Conservation (phyloP, 352 stramenopile species). For the Phytopythium montanum region DNA sequence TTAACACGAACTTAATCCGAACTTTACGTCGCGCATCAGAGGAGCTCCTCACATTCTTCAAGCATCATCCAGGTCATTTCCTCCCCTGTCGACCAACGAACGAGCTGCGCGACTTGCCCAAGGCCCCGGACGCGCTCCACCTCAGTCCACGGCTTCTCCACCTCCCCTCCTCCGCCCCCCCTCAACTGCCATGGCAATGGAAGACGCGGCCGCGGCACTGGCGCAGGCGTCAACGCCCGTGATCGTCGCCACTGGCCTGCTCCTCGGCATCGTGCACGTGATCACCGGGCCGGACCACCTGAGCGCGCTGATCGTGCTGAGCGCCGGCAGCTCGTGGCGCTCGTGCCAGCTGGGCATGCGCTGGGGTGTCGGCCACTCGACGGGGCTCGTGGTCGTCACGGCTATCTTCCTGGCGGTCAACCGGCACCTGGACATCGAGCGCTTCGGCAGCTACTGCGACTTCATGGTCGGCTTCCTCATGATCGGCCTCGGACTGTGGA, state of each 20-base stretch:
- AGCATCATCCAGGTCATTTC: too few relatives aligned
- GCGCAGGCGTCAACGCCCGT: conserved; percentile 30
- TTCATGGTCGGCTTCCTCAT: conserved; percentile 75
- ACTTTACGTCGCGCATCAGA: background rate
- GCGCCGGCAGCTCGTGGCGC: conserved; percentile 55
- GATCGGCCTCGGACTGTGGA: conserved; percentile 55
- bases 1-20: background rate
- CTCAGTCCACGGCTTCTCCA: background rate
- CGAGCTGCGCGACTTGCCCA: too few relatives aligned
- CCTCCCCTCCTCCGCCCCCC: too few relatives aligned
- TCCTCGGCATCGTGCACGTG: conserved; percentile 48
- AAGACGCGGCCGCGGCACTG: conserved; percentile 24
- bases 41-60: background rate
- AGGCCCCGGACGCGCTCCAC: too few relatives aligned
- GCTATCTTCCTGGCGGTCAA: conserved; percentile 54
- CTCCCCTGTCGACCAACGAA: too few relatives aligned
- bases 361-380: conserved; percentile 88
- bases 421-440: conserved; percentile 38
- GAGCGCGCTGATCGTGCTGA: conserved; percentile 82
- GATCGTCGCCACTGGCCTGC: conserved; percentile 36
- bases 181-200: conserved; percentile 11
- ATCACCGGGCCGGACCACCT: conserved; percentile 81
- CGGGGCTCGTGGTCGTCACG: conserved; percentile 71
- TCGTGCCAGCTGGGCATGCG: conserved; percentile 80
- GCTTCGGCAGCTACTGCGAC: conserved; percentile 58